These are phyloP conservation scores for Marasmius tenuissimus DNA, from an alignment of 1,284 basidiomycete species.

Conservation along the genomic window DNA sequence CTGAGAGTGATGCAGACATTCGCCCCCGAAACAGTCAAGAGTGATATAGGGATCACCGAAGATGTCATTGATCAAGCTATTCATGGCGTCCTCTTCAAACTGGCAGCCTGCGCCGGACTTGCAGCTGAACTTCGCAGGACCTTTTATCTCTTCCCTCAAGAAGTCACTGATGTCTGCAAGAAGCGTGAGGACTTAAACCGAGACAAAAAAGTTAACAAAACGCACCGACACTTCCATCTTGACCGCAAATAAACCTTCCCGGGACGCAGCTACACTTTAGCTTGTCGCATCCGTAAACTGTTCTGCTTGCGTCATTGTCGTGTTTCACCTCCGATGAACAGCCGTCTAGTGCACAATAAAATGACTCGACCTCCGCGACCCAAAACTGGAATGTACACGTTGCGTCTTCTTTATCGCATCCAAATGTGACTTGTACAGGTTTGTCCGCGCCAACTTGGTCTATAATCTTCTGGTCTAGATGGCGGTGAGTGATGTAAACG, in stretches of 20 bases:
- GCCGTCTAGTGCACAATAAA: constrained; percentile 85
- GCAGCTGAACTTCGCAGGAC: constrained; percentile 89
- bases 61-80: constrained; percentile 88
- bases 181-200: background rate
- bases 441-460: constrained; percentile 82
- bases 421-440: constrained; percentile 94
- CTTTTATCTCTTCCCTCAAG: constrained; percentile 85
- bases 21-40: constrained; percentile 85
- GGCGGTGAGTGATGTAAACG: constrained; percentile 6
- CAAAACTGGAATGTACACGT: constrained; percentile 96
- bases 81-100: constrained; percentile 97
- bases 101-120: constrained; percentile 73
- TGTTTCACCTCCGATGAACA: constrained; percentile 55
- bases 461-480: constrained; percentile 81
- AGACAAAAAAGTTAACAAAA: constrained; percentile 16
- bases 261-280: constrained; percentile 92
- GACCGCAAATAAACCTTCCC: constrained; percentile 92
- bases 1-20: constrained; percentile 92
- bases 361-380: constrained; percentile 92
- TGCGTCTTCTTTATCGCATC: constrained; percentile 63
- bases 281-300: constrained; percentile 76
- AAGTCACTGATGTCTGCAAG: constrained; percentile 90
- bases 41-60: constrained; percentile 93
- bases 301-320: constrained; percentile 72
- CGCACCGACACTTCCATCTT: constrained; percentile 91